Evolutionary conservation across 2,329 filamentous ascomycete species (phyloP).

Genomic region (Diaporthe eres): DNA sequence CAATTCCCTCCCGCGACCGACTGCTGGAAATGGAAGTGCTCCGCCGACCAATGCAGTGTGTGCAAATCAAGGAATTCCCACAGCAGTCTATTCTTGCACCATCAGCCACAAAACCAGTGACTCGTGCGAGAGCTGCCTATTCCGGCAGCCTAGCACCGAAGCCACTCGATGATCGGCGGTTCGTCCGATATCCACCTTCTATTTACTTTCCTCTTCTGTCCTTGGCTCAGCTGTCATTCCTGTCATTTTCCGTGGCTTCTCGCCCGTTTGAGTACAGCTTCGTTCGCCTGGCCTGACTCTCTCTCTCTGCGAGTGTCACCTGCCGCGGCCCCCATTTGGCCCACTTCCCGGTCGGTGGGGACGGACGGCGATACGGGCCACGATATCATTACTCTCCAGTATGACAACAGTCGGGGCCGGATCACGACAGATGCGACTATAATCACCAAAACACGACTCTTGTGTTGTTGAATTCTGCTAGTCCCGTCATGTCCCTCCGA

Average conservation of each 20-base stretch:
- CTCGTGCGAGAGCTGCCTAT: slow-evolving; percentile 34
- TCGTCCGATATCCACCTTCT: neutral
- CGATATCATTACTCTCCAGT: slow-evolving; percentile 11
- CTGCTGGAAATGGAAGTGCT: neutral
- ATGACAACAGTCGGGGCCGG: neutral
- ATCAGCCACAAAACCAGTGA: slow-evolving; percentile 9
- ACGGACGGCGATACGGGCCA: neutral
- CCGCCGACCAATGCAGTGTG: neutral
- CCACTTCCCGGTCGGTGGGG: neutral
- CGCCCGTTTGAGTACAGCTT: neutral
- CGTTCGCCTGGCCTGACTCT: neutral
- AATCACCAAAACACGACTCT: neutral
- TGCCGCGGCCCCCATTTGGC: neutral
- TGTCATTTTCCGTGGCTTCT: neutral
- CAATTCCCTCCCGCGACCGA: neutral
- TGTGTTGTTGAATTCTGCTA: neutral
- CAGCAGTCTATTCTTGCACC: neutral
- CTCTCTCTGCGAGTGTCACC: neutral
- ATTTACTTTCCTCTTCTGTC: slow-evolving; percentile 25
- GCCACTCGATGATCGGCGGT: neutral
- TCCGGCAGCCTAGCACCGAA: slow-evolving; percentile 3
- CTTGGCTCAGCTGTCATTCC: neutral
- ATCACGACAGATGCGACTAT: slow-evolving; percentile 23
- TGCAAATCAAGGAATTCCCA: neutral
- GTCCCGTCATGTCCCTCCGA: too few relatives aligned